Base-by-base conservation (phyloP, 2,329 filamentous ascomycete species). In the Tothia fuscella region DNA sequence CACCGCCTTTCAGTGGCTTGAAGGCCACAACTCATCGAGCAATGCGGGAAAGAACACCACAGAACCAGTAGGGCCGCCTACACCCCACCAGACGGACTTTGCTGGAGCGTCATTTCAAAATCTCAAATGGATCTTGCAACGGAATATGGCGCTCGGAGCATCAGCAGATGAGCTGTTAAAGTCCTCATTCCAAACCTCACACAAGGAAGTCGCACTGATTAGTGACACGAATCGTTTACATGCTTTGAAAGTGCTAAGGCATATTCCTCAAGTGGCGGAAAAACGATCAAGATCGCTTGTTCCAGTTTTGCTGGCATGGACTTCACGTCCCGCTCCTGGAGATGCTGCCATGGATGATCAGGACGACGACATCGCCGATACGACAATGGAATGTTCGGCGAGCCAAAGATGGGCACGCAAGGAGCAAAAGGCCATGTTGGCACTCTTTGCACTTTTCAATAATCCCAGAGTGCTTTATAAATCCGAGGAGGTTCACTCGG, bases 381-480 rank as follows among this genome's bases (percentile, higher is more conserved):
- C 35, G 24, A 37, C 22, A 22, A 20, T 21, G 44, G 44, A 2
- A 40, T n/a, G n/a, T n/a, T n/a, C n/a, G n/a, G 46, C 32, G 45
- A 49, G n/a, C 13, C 49, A 53, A 29, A 49, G 55, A 4, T 91
- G 85, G 82, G 74, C 74, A 17, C 66, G 86, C 43, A 77, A 77
- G 45, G 91, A 98, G 56, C 81, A 89, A 48, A 89, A 94, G 56
- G 74, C 80, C 1, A 77, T 95, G 54, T 70, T 98, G 25, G 72
- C 72, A 1, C 69, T 98, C 5, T 87, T 98, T 54, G 74, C 82
- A 0, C 78, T 87, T 47, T 96, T 96, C 55, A 66, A 72, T 37
- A 98, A 98, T 54, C 86, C 91, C 0, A 82, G 72, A 52, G 86
- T 87, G 1, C 66, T 98, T 3, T 96, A 78, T 59, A 82, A 78